Percentiles rank a stretch among this genome's conserved stretches.
Conservation (phyloP, 805 yeast species). For the Spathaspora girioi region DNA sequence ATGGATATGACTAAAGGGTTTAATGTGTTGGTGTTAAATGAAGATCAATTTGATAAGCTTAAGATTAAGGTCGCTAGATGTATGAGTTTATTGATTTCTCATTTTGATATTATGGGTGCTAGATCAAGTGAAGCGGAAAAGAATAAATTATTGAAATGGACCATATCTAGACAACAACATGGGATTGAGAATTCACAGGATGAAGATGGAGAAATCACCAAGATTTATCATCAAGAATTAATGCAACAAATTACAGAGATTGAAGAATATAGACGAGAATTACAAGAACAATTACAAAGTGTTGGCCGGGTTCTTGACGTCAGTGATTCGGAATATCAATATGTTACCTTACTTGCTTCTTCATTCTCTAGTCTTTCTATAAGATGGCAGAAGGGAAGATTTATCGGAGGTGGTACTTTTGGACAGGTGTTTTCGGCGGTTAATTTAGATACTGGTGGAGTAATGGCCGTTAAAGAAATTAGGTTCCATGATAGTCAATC, state of each 20-base stretch:
- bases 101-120: constrained; percentile 98
- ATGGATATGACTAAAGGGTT: constrained; percentile 92
- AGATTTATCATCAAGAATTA: constrained; percentile 63
- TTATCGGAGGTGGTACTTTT: constrained; percentile 93
- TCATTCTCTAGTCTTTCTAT: constrained; percentile 86
- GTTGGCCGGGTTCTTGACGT: constrained; percentile 91
- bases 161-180: constrained; percentile 41
- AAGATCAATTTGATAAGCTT: constrained; percentile 68
- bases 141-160: constrained; percentile 51
- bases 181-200: constrained; percentile 43
- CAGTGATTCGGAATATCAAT: constrained; percentile 82
- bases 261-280: constrained; percentile 51
- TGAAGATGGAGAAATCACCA: constrained; percentile 29
- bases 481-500: constrained; percentile 85
- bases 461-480: constrained; percentile 96
- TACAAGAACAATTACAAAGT: constrained; percentile 38
- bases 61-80: constrained; percentile 88
- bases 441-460: constrained; percentile 90
- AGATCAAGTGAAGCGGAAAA: constrained; percentile 71
- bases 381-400: constrained; percentile 95
- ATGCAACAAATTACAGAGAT: constrained; percentile 61
- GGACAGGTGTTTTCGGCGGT: constrained; percentile 92
- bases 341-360: constrained; percentile 80
- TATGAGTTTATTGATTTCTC: constrained; percentile 89
- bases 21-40: constrained; percentile 76